Evolutionary conservation across 2,329 filamentous ascomycete genomes (phyloP), one percentile per base, ranked within the genome.

Genomic region (Pseudogymnoascus sp.): DNA sequence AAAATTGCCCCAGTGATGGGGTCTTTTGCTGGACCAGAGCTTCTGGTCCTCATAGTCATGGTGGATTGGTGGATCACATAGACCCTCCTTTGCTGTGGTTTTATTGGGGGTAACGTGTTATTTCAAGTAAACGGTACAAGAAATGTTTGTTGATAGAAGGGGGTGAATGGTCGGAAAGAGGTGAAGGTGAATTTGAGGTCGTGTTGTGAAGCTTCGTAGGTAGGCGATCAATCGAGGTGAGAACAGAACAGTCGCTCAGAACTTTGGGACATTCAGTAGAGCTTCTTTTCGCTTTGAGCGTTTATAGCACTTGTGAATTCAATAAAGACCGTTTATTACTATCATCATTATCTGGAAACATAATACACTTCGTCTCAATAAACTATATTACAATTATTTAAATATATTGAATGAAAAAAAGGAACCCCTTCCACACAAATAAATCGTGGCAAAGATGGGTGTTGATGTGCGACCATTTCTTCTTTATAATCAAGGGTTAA

Each of bases 21-120:
- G 29, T 54, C 47, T 29, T 54, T 54, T 54, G 47, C 47, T 54
- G 47, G 47, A 21, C 47, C 47, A 54, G 47, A 54, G 35, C 47
- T 54, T 54, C 47, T 33, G 15, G 47, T 54, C 47, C 47, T 54
- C 47, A 54, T 54, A 15, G 15, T 54, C 21, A 21, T 21, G 21
- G 21, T 21, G 47, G 11, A 35, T 29, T 21, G 29, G 29, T 17
- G n/a, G 29, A 29, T 29, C 29, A 33, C 29, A 54, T 54, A 54
- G n/a, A 54, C n/a, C 15, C n/a, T 50, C 26, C n/a, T 33, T 17
- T 35, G 9, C 2, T 13, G 29, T 54, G 9, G 29, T 13, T 54
- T 54, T 54, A 5, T 54, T 54, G 26, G 26, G 47, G n/a, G 26
- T 13, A 7, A 33, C 33, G 29, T 21, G 15, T 9, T 54, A 54